Base-by-base conservation (phyloP, 148 eudicot species). In the Dianthus caryophyllus region DNA sequence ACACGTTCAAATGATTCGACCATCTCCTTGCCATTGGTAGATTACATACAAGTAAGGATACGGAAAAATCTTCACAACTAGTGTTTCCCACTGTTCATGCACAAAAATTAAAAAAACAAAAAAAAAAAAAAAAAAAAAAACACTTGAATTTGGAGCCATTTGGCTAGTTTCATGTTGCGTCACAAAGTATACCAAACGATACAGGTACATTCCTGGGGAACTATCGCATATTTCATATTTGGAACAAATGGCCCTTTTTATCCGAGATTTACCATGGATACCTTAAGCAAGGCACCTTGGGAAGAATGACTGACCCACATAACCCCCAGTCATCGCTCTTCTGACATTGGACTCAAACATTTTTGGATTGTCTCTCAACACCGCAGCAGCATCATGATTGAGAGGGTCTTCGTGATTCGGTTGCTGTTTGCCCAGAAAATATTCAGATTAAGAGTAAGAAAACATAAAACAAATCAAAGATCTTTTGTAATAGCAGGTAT, bases 391-490 rank as follows among this genome's bases (percentile, higher is more conserved):
- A 33, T 93, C 98, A 29, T 83, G 88, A 60, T 93, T 93, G 14
- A 93, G 88, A 53, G 98, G 98, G 80, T 93, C 98, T 83, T 93
- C 98, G 36, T 81, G 77, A 68, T 93, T 93, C 5, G 98, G 98
- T 78, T 93, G 89, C 98, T 93, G 83, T 76, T 68, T 26, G 39
- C 25, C 7, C 36, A 46, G 29, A 26, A 26, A 43, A 18, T n/a
- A 22, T 39, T 30, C 13, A 9, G 15, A 29, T 1, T 66, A 50
- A 43, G 22, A 29, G 44, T 41, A 41, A 33, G 1, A 41, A 41
- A 41, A 1, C 1, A 41, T 6, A 6, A 9, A 59, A 9, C 26
- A 50, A 65, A 4, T 18, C 6, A 20, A 52, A 65, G 6, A 9
- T 4, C 8, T 1, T 25, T 38, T 18, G 57, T 20, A 47, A 17